Conservation (phyloP, 805 yeast species). For the Cyberlindnera japonica region DNA sequence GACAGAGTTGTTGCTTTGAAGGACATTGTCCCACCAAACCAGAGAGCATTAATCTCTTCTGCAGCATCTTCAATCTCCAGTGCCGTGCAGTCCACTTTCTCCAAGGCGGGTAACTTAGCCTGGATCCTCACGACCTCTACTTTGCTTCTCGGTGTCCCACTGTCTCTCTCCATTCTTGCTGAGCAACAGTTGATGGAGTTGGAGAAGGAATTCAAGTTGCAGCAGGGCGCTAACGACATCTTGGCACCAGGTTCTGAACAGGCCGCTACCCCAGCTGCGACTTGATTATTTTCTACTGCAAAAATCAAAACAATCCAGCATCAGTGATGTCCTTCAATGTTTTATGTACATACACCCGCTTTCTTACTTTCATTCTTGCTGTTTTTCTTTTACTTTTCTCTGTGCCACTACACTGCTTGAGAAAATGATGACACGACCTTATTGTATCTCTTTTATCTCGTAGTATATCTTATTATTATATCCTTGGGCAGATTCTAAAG, state of each 20-base stretch:
- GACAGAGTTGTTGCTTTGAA: slow-evolving; percentile 90
- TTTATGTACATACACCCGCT: not conserved
- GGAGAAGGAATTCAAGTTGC: slow-evolving; percentile 86
- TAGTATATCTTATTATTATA: not conserved
- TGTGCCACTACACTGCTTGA: no score
- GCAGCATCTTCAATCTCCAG: slow-evolving; percentile 33
- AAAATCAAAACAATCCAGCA: no score
- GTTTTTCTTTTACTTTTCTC: no score
- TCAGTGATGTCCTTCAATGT: no score
- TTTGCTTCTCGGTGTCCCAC: slow-evolving; percentile 87
- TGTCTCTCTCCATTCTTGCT: slow-evolving; percentile 80
- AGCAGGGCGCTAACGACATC: slow-evolving; percentile 72
- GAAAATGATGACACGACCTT: not conserved
- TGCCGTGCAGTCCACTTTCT: slow-evolving; percentile 43
- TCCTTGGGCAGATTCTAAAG: no score
- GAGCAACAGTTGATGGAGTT: slow-evolving; percentile 92
- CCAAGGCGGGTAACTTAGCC: slow-evolving; percentile 67
- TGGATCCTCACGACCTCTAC: slow-evolving; percentile 87
- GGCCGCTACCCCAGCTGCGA: slow-evolving; percentile 31
- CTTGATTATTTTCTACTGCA: slow-evolving; percentile 8
- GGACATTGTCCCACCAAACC: slow-evolving; percentile 87
- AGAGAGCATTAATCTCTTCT: slow-evolving; percentile 50
- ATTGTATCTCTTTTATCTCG: not conserved
- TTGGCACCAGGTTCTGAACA: slow-evolving; percentile 63
- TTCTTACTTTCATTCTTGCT: not conserved